These are phyloP conservation scores for Malus hybrid DNA, from an alignment of 331 rosid species.

Conservation along the genomic window DNA sequence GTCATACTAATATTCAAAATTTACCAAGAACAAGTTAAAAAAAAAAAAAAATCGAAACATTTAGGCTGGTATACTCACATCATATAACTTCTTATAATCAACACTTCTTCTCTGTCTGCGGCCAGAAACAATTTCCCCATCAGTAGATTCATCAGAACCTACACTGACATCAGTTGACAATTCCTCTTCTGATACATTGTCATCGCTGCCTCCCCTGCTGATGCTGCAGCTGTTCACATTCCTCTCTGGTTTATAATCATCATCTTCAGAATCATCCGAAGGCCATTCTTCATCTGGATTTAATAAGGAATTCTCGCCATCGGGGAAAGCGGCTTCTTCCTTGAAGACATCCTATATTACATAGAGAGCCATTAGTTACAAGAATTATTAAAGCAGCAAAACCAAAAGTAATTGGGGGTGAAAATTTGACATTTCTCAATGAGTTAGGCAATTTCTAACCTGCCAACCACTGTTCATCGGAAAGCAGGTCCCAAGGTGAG, in stretches of 20 bases:
- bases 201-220: conserved; percentile 41
- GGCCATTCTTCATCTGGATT: conserved; percentile 88
- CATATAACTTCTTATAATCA: conserved; percentile 72
- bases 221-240: conserved; percentile 38
- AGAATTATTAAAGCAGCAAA: background rate
- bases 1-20: background rate
- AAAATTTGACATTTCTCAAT: background rate
- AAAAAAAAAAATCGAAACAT: background rate
- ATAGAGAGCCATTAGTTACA: conserved; percentile 6
- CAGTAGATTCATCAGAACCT: conserved; percentile 60
- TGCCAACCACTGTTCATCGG: conserved; percentile 70
- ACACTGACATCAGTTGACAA: conserved; percentile 26
- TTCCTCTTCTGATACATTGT: conserved; percentile 30
- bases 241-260: conserved; percentile 76
- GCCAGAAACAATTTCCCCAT: conserved; percentile 49
- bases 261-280: conserved; percentile 88
- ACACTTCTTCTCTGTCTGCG: conserved; percentile 78
- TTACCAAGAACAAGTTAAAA: background rate
- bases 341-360: conserved; percentile 71
- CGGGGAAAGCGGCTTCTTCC: conserved; percentile 80
- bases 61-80: conserved; percentile 40
- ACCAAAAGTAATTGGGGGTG: background rate
- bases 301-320: conserved; percentile 35
- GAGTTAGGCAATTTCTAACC: conserved; percentile 39
- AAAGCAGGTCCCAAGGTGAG: conserved; percentile 79